Base-by-base conservation (phyloP, 2,329 filamentous ascomycete species). In the Cladophialophora chaetospira region DNA sequence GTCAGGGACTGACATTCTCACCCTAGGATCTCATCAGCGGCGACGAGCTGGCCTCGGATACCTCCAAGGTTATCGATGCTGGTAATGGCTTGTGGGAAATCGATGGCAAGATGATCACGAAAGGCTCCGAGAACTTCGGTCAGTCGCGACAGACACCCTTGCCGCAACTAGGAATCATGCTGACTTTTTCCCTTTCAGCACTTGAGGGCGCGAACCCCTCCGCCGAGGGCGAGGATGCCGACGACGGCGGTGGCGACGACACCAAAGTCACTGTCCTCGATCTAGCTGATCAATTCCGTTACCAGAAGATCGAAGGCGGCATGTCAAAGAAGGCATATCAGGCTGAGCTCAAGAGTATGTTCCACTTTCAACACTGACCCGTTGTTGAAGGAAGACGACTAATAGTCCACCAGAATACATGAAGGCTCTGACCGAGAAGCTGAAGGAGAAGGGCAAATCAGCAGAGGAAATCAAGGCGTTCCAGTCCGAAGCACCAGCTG, bases 41-140 rank as follows among this genome's bases (percentile, higher is more conserved):
- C 66, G 93, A 97, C 80, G 94, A 99, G 88, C 84, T 99, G 76
- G 87, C 97, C 86, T 95, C 94, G 71, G 93, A 97, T 80, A 94
- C 89, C 68, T 97, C 88, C 81, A 82, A 91, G 68, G 76, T 95
- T 73, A 91, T 89, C 80, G 81, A 88, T 75, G 73, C 93, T 63
- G 89, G 92, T 75, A 86, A 84, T 67, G 80, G 89, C 67, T 86
- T 88, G 69, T 97, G 89, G 80, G 93, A 97, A 82, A 88, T 87
- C 72, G 88, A 99, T 79, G 96, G 92, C 79, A 81, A 82, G 73
- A 96, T 93, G 86, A 91, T 97, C 79, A 85, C 84, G 59, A 81
- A 92, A 76, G 91, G 86, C 64, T 84, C 76, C 64, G 85, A 93
- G 72, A 75, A 82, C 65, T 85, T 95, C 72, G 81, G 88, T 91